A percentile compares a stretch with the other conserved stretches of the same genome.
These are phyloP conservation scores for Penicillium sp. DNA, from an alignment of 2,329 filamentous ascomycete genomes.

Conservation along the genomic window DNA sequence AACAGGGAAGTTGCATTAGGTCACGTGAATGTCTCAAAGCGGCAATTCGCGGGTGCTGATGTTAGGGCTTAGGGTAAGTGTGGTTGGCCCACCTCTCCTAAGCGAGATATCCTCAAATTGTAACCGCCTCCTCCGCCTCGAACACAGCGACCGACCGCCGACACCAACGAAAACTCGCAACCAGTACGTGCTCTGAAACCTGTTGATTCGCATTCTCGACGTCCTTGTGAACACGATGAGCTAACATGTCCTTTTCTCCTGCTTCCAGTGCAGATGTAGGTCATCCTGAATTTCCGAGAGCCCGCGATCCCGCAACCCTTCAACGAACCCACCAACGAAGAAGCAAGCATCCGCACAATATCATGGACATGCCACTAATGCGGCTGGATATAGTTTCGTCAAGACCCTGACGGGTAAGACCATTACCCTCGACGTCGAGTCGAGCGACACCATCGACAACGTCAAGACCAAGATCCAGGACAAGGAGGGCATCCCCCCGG, in stretches of 20 bases:
- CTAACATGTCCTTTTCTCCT: slow-evolving; percentile 50
- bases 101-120: slow-evolving; percentile 46
- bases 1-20: slow-evolving; percentile 1
- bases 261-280: slow-evolving; percentile 85
- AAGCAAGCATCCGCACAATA: not conserved
- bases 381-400: slow-evolving; percentile 73
- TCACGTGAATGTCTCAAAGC: slow-evolving; percentile 19
- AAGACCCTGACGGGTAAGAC: slow-evolving; percentile 99
- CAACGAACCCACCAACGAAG: not conserved
- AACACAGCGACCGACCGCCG: slow-evolving; percentile 43
- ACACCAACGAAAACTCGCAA: slow-evolving; percentile 48
- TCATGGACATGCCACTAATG: slow-evolving; percentile 25
- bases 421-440: slow-evolving; percentile 99
- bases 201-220: slow-evolving; percentile 10
- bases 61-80: slow-evolving; percentile 44
- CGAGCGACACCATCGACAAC: slow-evolving; percentile 99
- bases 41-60: slow-evolving; percentile 4
- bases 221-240: slow-evolving; percentile 20
- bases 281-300: slow-evolving; percentile 33
- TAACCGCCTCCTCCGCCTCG: slow-evolving; percentile 37
- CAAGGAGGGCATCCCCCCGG: slow-evolving; percentile 97
- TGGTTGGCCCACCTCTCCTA: slow-evolving; percentile 40
- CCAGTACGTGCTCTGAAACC: slow-evolving; percentile 41
- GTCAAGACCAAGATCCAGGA: slow-evolving; percentile 99
- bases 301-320: slow-evolving; percentile 3